phyloP scores from a whole-genome alignment of 2,329 filamentous ascomycete species.

The Epichloe hybrida region DNA sequence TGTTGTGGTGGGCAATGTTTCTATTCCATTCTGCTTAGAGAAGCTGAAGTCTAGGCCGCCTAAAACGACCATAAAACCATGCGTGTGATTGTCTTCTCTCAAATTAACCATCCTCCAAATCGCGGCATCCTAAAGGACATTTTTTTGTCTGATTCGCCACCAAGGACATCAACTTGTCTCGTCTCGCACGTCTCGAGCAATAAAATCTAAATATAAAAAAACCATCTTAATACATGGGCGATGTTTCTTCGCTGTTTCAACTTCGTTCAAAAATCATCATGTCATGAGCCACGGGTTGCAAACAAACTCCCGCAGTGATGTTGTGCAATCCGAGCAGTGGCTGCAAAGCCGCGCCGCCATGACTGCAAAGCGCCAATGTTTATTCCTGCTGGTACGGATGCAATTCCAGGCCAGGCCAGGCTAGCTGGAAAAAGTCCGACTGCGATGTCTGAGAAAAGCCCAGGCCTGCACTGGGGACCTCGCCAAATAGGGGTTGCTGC shows the following conservation, averaged over 20 bases:
- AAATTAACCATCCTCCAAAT: not conserved
- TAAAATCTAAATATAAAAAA: not conserved
- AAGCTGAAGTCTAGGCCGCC: not conserved
- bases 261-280: not conserved
- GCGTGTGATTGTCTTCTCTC: not conserved
- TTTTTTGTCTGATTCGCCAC: not conserved
- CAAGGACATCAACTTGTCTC: not conserved
- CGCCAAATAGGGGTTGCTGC: slow-evolving; percentile 35
- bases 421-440: slow-evolving; percentile 33
- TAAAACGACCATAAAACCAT: not conserved
- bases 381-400: not conserved
- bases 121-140: not conserved
- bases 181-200: not conserved
- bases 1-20: not conserved
- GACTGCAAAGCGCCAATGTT: not conserved
- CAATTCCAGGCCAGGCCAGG: slow-evolving; percentile 23
- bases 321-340: not conserved
- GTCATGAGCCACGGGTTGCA: not conserved
- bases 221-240: not conserved
- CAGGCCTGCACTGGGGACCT: slow-evolving; percentile 35
- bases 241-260: not conserved
- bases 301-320: not conserved
- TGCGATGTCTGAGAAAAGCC: slow-evolving; percentile 40
- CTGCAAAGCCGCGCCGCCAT: not conserved
- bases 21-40: not conserved